A percentile compares a stretch with the other conserved stretches of the same genome.
Evolutionary conservation across 2,329 filamentous ascomycete species (phyloP).

Genomic region (Aspergillus fijiensis): DNA sequence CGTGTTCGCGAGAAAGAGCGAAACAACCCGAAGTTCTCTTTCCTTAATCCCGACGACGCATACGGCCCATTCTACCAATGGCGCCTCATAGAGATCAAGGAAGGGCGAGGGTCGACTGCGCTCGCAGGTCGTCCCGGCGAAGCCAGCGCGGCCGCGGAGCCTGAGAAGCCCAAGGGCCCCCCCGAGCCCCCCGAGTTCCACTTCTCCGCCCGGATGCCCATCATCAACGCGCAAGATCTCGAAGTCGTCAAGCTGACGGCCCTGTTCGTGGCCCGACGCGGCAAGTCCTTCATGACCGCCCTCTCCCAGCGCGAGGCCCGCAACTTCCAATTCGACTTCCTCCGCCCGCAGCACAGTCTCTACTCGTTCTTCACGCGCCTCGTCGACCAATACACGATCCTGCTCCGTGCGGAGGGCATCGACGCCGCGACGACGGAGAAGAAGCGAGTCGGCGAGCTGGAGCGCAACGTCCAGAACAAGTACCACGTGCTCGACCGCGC

Average conservation of each 20-base stretch:
- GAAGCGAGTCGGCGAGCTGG: constrained; percentile 69
- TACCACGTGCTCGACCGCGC: constrained; percentile 77
- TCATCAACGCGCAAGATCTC: constrained; percentile 92
- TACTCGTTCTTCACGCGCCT: constrained; percentile 93
- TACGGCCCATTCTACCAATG: constrained; percentile 89
- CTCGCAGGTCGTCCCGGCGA: constrained; percentile 73
- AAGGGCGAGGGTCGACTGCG: constrained; percentile 76
- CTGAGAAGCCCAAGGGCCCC: constrained; percentile 74
- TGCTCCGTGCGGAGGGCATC: constrained; percentile 67
- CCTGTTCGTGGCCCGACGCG: constrained; percentile 88
- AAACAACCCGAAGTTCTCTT: constrained; percentile 86
- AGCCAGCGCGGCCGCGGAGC: constrained; percentile 51
- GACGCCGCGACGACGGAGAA: constrained; percentile 71
- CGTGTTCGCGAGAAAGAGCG: constrained; percentile 82
- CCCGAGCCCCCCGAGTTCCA: constrained; percentile 82
- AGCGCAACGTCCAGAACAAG: constrained; percentile 73
- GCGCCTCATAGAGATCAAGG: constrained; percentile 81
- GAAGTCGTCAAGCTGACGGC: constrained; percentile 73
- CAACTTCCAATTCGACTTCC: constrained; percentile 95
- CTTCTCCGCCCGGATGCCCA: constrained; percentile 95
- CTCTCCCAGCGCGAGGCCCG: constrained; percentile 83
- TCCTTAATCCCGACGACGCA: constrained; percentile 74
- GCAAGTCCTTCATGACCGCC: constrained; percentile 85
- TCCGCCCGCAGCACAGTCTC: constrained; percentile 90
- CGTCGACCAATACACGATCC: constrained; percentile 86